Evolutionary conservation across 106 monocot species (phyloP).

Genomic region (Phalaenopsis aphrodite): DNA sequence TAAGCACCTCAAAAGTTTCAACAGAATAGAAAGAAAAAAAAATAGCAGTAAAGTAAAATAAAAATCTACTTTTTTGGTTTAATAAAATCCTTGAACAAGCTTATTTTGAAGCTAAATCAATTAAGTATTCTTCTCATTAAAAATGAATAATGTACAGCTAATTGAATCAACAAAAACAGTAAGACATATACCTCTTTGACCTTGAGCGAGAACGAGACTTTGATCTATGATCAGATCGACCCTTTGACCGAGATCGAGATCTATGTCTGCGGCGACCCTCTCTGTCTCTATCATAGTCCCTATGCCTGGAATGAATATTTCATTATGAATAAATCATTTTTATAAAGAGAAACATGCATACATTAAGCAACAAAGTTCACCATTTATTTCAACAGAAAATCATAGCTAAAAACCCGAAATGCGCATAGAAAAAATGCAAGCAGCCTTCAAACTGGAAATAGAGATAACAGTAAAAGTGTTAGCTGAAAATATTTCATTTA

Average conservation of each 20-base stretch:
- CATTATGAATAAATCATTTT: not conserved
- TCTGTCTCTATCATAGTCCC: constrained; percentile 27
- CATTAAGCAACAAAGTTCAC: not conserved
- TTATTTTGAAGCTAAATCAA: not conserved
- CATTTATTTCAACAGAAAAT: not conserved
- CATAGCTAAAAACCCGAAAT: not conserved
- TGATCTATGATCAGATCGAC: constrained; percentile 53
- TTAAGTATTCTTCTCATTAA: not conserved
- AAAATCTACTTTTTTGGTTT: not conserved
- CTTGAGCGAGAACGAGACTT: constrained; percentile 62
- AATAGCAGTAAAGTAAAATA: not conserved
- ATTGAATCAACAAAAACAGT: constrained; percentile 48
- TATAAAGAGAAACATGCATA: not conserved
- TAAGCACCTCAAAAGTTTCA: not conserved
- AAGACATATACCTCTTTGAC: constrained; percentile 43
- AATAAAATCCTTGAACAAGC: not conserved
- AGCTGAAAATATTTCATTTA: not conserved
- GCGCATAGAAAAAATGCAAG: not conserved
- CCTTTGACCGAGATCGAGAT: constrained; percentile 47
- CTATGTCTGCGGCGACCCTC: constrained; percentile 35
- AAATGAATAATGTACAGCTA: constrained; percentile 8
- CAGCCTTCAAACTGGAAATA: not conserved
- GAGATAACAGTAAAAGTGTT: not conserved
- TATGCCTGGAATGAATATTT: constrained; percentile 22
- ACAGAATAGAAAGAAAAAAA: not conserved